Evolutionary conservation across 2,329 filamentous ascomycete species (phyloP), one percentile per base, ranked within the genome.

Genomic region (Endocalyx cinctus): DNA sequence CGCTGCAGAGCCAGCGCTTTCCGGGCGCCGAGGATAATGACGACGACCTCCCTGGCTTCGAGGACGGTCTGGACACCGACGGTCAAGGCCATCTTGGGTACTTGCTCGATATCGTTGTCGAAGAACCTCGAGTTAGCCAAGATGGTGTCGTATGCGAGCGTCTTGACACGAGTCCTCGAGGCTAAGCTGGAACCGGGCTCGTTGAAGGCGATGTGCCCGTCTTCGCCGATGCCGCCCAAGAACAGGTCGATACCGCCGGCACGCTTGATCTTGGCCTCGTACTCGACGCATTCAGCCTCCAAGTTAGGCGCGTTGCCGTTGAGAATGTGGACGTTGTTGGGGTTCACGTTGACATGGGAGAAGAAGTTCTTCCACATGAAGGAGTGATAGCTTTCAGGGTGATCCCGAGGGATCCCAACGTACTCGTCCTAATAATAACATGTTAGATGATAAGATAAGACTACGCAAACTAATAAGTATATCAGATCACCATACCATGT

Each of bases 311-410:
- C 84, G 54, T 89, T 90, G 51, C 86, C 86, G 54, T 90, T 78
- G 25, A 90, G 74, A 51, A 92, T 87, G 63, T 94, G 81, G 55
- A 92, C 87, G 57, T 90, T 89, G 52, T 75, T 73, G 5, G 87
- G 87, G 45, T 80, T 75, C 48, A 92, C 82, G 54, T 94, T 85
- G 49, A 92, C 81, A 48, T 78, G 86, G 27, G 83, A 86, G 70
- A 94, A 94, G 70, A 94, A 87, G 64, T 92, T 74, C 63, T 84
- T 86, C 75, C 88, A 94, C 87, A 94, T 92, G 69, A 92, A 94
- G 45, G 81, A 85, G 66, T 94, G 87, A 63, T 94, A 94, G 51
- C 82, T 87, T 59, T 92, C 81, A 10, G 85, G 80, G 57, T 94
- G 85, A 50, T 89, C 84, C 51, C 84, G 79, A 20, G 86, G 82